A percentile compares a stretch with the other conserved stretches of the same genome.
These are phyloP conservation scores for Hypoxylon fuscum DNA, from an alignment of 495 filamentous ascomycete genomes.

Conservation along the genomic window DNA sequence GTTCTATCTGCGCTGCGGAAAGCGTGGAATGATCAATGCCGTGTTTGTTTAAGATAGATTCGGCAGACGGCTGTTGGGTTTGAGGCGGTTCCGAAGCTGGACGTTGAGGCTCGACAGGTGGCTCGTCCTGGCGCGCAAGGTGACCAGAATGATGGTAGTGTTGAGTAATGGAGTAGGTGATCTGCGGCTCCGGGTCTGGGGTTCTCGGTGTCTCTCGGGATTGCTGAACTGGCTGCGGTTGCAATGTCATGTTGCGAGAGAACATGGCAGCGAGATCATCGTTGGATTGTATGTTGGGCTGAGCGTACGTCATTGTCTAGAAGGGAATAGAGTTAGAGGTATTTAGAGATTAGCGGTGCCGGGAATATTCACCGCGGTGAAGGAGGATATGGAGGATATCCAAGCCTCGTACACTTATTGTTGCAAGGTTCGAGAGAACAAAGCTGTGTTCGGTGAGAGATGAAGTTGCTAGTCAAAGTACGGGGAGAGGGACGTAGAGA, in stretches of 20 bases:
- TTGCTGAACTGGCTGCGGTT: conserved; percentile 48
- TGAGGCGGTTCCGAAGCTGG: conserved; percentile 59
- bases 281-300: conserved; percentile 59
- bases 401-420: background rate
- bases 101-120: conserved; percentile 45
- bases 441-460: conserved; percentile 24
- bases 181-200: conserved; percentile 48
- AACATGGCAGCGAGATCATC: conserved; percentile 77
- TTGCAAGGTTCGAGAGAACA: conserved; percentile 18
- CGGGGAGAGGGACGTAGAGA: conserved; percentile 12
- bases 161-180: conserved; percentile 73
- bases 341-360: background rate
- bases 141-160: conserved; percentile 81
- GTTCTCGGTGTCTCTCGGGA: conserved; percentile 36
- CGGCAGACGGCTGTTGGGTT: conserved; percentile 53
- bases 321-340: conserved; percentile 6
- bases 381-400: conserved; percentile 2
- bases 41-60: conserved; percentile 58
- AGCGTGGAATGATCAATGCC: conserved; percentile 64
- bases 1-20: conserved; percentile 64
- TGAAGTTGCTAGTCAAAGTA: conserved; percentile 31
- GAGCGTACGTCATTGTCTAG: conserved; percentile 48
- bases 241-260: conserved; percentile 68
- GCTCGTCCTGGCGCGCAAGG: conserved; percentile 46
- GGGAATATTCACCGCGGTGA: conserved; percentile 30